Evolutionary conservation across 768 basidiomycete genomes (phyloP).

Genomic region (Lactifluus volemus): DNA sequence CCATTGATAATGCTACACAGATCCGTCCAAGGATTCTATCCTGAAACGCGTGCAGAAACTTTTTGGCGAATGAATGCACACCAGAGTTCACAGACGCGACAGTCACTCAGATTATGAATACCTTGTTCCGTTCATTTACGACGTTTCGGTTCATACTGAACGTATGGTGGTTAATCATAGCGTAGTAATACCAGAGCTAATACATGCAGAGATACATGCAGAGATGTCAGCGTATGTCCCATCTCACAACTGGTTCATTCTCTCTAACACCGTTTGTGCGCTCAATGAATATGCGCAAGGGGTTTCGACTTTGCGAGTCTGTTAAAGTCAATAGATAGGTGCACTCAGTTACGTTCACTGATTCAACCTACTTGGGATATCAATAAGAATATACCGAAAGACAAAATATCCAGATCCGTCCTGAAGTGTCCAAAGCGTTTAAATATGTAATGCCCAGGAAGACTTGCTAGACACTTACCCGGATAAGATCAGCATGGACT

Average conservation of each 20-base stretch:
- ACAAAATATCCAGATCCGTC: conserved; percentile 71
- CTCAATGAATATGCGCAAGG: conserved; percentile 64
- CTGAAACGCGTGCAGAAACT: conserved; percentile 95
- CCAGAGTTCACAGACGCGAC: background rate
- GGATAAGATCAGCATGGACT: conserved; percentile 70
- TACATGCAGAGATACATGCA: conserved; percentile 21
- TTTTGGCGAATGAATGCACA: conserved; percentile 65
- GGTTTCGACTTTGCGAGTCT: conserved; percentile 57
- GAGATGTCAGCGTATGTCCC: conserved; percentile 31
- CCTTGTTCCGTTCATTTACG: background rate
- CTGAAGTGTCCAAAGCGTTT: conserved; percentile 29
- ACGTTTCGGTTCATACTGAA: background rate
- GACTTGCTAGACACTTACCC: conserved; percentile 37
- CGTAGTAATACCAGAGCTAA: conserved; percentile 20
- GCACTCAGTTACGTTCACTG: conserved; percentile 22
- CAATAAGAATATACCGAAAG: conserved; percentile 68
- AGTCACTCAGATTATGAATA: background rate
- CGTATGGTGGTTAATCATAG: background rate
- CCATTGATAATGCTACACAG: conserved; percentile 14
- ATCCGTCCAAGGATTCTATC: background rate
- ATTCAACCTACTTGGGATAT: conserved; percentile 60
- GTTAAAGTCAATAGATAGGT: conserved; percentile 20
- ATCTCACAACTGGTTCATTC: conserved; percentile 62
- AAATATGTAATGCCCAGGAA: background rate
- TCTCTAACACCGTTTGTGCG: conserved; percentile 57